Evolutionary conservation across 1,284 basidiomycete genomes (phyloP).

Genomic region (Rhodofomes roseus): DNA sequence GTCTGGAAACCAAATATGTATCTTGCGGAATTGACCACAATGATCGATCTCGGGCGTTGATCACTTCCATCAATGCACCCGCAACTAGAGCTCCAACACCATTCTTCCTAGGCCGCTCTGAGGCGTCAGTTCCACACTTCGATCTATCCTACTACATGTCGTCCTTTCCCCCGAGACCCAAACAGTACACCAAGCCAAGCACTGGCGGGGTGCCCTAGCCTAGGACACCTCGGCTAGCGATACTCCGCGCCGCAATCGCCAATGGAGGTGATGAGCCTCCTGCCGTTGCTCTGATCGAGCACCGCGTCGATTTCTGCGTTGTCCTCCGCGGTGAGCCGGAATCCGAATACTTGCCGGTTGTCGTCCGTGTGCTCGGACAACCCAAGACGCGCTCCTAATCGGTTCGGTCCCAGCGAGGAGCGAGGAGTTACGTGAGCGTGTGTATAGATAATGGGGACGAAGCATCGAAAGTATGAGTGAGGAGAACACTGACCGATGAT

Average conservation of each 20-base stretch:
- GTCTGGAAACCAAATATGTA: no score
- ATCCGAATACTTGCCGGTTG: slow-evolving; percentile 59
- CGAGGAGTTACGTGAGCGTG: not conserved
- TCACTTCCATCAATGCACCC: no score
- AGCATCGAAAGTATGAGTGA: no score
- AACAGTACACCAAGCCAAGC: not conserved
- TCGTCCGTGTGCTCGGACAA: slow-evolving; percentile 73
- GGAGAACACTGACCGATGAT: slow-evolving; percentile 56
- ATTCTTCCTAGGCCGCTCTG: no score
- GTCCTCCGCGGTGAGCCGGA: slow-evolving; percentile 54
- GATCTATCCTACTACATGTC: no score
- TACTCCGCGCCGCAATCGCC: slow-evolving; percentile 85
- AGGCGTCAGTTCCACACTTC: no score
- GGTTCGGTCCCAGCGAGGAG: not conserved
- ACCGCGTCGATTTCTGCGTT: slow-evolving; percentile 58
- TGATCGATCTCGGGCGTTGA: no score
- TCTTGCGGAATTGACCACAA: no score
- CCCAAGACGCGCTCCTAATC: slow-evolving; percentile 65
- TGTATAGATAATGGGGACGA: not conserved
- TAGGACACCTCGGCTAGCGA: slow-evolving; percentile 41
- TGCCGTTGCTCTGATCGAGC: slow-evolving; percentile 53
- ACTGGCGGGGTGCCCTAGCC: not conserved
- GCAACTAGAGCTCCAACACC: no score
- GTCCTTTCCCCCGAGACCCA: no score
- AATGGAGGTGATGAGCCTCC: slow-evolving; percentile 58